Base-by-base conservation (phyloP, 2,329 filamentous ascomycete genomes). In the Stylonectria norvegica region DNA sequence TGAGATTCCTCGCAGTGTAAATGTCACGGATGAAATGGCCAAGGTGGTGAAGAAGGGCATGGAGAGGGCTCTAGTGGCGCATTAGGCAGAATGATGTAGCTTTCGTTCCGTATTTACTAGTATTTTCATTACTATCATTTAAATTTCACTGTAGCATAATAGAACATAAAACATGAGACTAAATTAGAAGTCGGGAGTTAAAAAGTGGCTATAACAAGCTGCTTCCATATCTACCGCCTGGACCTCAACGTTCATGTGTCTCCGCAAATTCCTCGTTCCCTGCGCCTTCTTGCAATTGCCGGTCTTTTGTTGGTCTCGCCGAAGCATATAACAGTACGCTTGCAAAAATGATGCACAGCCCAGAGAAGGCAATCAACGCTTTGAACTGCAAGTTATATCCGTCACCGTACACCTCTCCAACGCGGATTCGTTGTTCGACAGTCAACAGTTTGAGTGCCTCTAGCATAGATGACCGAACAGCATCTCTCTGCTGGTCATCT, bases 351-450 rank as follows among this genome's bases (percentile, higher is more conserved):
- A 40, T n/a, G 6, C 38, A 29, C 38, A 40, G 23, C 17, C 38
- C 38, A 17, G 38, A 22, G 18, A 40, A 40, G 14, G 38, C 38
- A 19, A 35, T 29, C 30, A 40, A 7, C 7, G 31, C 38, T 11
- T 30, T 34, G 23, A 34, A 40, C 25, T 40, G 22, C 10, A 34
- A n/a, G 15, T 40, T 34, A 10, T 29, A 40, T 3, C 38, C 31
- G n/a, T 23, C 19, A 14, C 38, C 38, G 12, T 40, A 40, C 17
- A 34, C 38, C n/a, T 40, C 23, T 18, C 31, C 31, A 14, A 40
- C 19, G 9, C 28, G 38, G 18, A 40, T 10, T 12, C 11, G 22
- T 16, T 40, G 37, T 23, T 39, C 37, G 11, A 34, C 37, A 7
- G 12, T 39, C 9, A 39, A 14, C 20, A 39, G 27, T n/a, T 29